A percentile compares a stretch with the other conserved stretches of the same genome.
Conservation (phyloP, 768 basidiomycete species). For the Rhodosporidiobolus odoratus region DNA sequence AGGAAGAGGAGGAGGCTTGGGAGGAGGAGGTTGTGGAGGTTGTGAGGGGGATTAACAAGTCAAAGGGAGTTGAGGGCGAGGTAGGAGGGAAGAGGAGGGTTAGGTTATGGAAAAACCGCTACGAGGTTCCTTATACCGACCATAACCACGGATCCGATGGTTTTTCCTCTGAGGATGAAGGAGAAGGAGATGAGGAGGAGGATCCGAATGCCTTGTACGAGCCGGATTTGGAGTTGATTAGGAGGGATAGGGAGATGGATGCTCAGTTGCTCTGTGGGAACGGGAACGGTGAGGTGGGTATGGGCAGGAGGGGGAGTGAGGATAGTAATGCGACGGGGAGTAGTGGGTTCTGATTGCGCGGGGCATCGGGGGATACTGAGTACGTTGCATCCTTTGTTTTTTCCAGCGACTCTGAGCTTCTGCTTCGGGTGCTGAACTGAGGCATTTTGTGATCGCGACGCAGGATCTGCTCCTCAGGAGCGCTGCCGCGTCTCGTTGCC, state of each 20-base stretch:
- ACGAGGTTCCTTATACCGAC: constrained; percentile 10
- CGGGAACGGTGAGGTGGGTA: not conserved
- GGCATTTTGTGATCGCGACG: too few relatives aligned
- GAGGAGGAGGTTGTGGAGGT: not conserved
- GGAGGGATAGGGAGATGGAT: too few relatives aligned
- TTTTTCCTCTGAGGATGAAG: not conserved
- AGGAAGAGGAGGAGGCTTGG: not conserved
- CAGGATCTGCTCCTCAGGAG: too few relatives aligned
- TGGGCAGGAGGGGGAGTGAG: not conserved
- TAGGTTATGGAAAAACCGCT: constrained; percentile 5
- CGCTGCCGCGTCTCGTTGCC: too few relatives aligned
- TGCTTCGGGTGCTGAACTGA: too few relatives aligned
- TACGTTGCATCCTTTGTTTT: too few relatives aligned
- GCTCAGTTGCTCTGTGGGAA: not conserved
- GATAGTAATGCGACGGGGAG: not conserved
- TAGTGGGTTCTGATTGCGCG: not conserved
- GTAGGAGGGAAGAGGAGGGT: not conserved
- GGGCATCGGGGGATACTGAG: not conserved
- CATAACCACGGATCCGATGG: too few relatives aligned
- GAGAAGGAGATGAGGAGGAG: not conserved
- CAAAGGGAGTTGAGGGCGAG: not conserved
- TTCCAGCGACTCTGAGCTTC: not conserved
- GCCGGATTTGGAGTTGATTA: too few relatives aligned
- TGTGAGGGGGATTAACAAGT: not conserved
- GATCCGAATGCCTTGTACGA: constrained; percentile 7